Percentiles rank a stretch among this genome's conserved stretches.
These are phyloP conservation scores for Oropetium thomaeum DNA, from an alignment of 176 grass and related monocot species.

Conservation along the genomic window DNA sequence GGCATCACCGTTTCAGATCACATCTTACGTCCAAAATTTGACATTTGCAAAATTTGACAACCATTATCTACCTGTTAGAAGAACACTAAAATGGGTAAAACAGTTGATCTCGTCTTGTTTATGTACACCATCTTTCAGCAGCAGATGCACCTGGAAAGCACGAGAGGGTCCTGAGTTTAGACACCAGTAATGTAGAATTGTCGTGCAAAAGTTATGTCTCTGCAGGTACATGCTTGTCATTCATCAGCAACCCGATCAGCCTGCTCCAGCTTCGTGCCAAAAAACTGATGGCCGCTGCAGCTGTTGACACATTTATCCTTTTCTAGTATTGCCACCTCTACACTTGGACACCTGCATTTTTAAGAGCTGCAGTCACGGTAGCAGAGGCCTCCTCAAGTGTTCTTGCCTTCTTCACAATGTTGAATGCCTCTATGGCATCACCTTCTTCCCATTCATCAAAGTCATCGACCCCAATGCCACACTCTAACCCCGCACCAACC, in stretches of 20 bases:
- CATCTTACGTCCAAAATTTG: slow-evolving; percentile 32
- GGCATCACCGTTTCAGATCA: slow-evolving; percentile 3
- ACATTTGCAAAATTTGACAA: slow-evolving; percentile 27
- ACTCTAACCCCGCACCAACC: slow-evolving; percentile 77
- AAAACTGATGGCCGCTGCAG: slow-evolving; percentile 32
- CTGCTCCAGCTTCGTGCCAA: slow-evolving; percentile 18
- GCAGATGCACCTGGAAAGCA: slow-evolving; percentile 25
- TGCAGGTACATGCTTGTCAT: slow-evolving; percentile 20
- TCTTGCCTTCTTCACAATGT: slow-evolving; percentile 72
- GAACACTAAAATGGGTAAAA: slow-evolving; percentile 42
- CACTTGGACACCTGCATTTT: slow-evolving; percentile 58
- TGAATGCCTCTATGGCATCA: slow-evolving; percentile 79
- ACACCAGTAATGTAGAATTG: not conserved
- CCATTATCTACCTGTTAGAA: slow-evolving; percentile 47
- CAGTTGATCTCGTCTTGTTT: slow-evolving; percentile 37
- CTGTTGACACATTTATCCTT: not conserved
- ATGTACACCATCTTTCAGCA: slow-evolving; percentile 57
- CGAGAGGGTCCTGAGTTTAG: slow-evolving; percentile 10
- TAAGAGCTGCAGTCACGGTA: slow-evolving; percentile 65
- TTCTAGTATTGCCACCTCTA: slow-evolving; percentile 34
- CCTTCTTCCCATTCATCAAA: slow-evolving; percentile 82
- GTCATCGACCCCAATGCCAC: slow-evolving; percentile 78
- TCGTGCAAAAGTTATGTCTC: slow-evolving; percentile 10
- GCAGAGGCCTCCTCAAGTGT: slow-evolving; percentile 94
- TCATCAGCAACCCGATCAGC: slow-evolving; percentile 9